Evolutionary conservation across 305 asterid species (phyloP), one percentile per base, ranked within the genome.

Genomic region (Plantago rigida): DNA sequence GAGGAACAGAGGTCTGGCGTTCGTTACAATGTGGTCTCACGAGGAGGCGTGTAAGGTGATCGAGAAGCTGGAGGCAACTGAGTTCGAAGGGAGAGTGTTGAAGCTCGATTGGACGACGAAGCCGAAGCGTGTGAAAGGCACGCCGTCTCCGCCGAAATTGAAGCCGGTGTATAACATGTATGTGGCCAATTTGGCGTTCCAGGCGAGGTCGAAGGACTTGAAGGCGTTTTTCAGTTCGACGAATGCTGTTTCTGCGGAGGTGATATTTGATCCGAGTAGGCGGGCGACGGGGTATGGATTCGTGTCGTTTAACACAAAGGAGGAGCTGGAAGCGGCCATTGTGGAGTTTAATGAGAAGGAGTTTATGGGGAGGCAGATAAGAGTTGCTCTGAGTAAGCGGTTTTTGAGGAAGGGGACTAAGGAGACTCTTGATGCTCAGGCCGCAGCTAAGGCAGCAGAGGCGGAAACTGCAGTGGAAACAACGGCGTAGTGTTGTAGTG

Each of bases 251-350:
- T 87, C 92, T 68, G 94, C 96, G 42, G 95, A 91, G 69, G 72
- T 91, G 39, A 71, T 85, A 68, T 87, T 78, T 71, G 78, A 81
- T 50, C 90, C 89, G 1, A 55, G n/a, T 55, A 79, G 88, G 61
- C 75, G 83, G 22, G 77, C 94, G 24, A 82, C 94, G 3, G 98
- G 98, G 14, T 91, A 87, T 69, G 98, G 98, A 69, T 91, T 85
- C 63, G 93, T 91, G 63, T 82, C 98, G 24, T 84, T 87, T 71
- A 82, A 81, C 65, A 84, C 88, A 0, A 79, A 86, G 79, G 85
- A 59, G 3, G 96, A 86, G 53, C 92, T 89, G 1, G 90, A 84
- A 49, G 79, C 85, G 9, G 95, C 94, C 13, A 79, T 87, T 11
- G 47, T 64, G 7, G 75, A 79, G 8, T 86, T 87, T 71, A 74